Evolutionary conservation across 805 yeast genomes (phyloP).

Genomic region (Candida mattraensis): DNA sequence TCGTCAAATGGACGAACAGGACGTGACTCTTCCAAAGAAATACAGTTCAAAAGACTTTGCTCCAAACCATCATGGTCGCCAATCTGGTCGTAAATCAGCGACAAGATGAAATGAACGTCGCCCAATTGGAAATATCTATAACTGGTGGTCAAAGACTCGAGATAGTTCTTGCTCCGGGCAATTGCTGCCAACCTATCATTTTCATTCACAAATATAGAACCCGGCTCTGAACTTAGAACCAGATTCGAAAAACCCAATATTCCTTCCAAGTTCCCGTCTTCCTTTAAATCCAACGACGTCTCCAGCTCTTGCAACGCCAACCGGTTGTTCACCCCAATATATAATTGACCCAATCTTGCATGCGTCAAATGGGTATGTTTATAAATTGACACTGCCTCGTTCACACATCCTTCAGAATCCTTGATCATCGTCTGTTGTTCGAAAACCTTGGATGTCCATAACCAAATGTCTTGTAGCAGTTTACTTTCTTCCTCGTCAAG

Average conservation of each 20-base stretch:
- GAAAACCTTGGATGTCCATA: constrained; percentile 69
- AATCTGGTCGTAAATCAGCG: constrained; percentile 61
- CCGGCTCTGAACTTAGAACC: constrained; percentile 35
- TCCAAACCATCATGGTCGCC: constrained; percentile 48
- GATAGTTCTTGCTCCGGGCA: constrained; percentile 51
- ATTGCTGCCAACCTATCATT: constrained; percentile 60
- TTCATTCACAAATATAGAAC: constrained; percentile 44
- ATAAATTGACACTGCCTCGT: constrained; percentile 60
- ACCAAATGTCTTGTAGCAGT: constrained; percentile 65
- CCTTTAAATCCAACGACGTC: constrained; percentile 49
- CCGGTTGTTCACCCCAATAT: constrained; percentile 32
- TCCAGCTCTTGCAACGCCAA: constrained; percentile 66
- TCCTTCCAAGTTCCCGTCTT: constrained; percentile 49
- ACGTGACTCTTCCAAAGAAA: constrained; percentile 60
- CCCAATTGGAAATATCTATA: constrained; percentile 41
- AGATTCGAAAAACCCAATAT: constrained; percentile 55
- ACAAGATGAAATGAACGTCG: constrained; percentile 72
- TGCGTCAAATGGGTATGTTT: constrained; percentile 49
- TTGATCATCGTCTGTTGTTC: constrained; percentile 49
- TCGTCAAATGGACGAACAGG: constrained; percentile 45
- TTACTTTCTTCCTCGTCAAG: constrained; percentile 31
- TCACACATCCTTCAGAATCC: constrained; percentile 70
- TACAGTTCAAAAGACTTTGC: constrained; percentile 58
- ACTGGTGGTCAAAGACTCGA: constrained; percentile 41
- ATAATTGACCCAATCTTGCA: constrained; percentile 48